A percentile compares a stretch with the other conserved stretches of the same genome.
Evolutionary conservation across 345 rosid species (phyloP).

Genomic region (Lepidium africanum): DNA sequence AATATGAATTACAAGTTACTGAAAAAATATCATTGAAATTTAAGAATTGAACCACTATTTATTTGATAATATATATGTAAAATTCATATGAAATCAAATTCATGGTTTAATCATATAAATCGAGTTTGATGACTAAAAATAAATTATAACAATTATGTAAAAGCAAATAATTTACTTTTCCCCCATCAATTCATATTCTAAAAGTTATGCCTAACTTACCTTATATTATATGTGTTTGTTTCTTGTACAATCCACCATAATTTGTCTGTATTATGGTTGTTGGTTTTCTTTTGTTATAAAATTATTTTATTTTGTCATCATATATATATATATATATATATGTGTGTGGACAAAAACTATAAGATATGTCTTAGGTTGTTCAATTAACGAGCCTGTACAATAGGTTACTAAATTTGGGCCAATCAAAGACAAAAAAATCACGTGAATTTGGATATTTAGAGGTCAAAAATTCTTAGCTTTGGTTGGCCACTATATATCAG

Average conservation of each 20-base stretch:
- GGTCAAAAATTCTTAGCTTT: not conserved
- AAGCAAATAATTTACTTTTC: not conserved
- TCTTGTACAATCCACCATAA: constrained; percentile 13
- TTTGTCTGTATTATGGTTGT: constrained; percentile 22
- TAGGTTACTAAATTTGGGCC: constrained; percentile 11
- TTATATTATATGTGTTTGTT: not conserved
- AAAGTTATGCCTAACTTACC: too few relatives aligned
- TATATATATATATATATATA: not conserved
- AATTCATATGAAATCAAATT: not conserved
- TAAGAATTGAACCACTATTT: too few relatives aligned
- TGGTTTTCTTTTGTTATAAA: not conserved
- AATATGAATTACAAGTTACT: too few relatives aligned
- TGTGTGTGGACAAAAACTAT: not conserved
- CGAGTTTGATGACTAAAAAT: too few relatives aligned
- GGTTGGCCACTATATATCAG: constrained; percentile 13
- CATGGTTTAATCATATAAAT: not conserved
- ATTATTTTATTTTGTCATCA: constrained; percentile 3
- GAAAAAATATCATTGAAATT: too few relatives aligned
- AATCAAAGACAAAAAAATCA: constrained; percentile 12
- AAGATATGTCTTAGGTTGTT: constrained; percentile 23
- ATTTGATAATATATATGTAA: too few relatives aligned
- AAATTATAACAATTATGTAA: too few relatives aligned
- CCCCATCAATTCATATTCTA: too few relatives aligned
- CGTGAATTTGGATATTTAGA: constrained; percentile 18
- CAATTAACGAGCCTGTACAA: constrained; percentile 8